Conservation (phyloP, 2,329 filamentous ascomycete species). For the Arthrobotrys iridis region DNA sequence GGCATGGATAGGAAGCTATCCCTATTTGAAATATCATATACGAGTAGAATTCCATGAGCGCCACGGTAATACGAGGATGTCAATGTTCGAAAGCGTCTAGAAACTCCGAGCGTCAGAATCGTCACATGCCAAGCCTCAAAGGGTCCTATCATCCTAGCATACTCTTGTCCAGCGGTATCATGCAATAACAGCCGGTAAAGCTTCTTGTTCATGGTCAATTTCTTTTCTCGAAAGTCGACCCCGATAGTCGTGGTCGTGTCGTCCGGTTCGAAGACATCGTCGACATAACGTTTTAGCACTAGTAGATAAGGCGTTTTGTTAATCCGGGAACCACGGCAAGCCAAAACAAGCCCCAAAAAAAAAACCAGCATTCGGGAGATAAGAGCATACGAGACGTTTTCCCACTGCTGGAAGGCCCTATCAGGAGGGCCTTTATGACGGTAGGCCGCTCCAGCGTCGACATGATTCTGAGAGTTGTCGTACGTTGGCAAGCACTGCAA, state of each 20-base stretch:
- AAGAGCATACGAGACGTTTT: slow-evolving; percentile 67
- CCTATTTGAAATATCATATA: slow-evolving; percentile 66
- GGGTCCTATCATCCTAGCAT: slow-evolving; percentile 1
- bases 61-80: slow-evolving; percentile 67
- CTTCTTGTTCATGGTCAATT: slow-evolving; percentile 66
- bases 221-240: slow-evolving; percentile 70
- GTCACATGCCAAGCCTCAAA: background rate
- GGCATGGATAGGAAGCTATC: slow-evolving; percentile 67
- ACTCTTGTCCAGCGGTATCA: slow-evolving; percentile 63
- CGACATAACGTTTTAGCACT: slow-evolving; percentile 69
- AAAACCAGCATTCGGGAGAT: slow-evolving; percentile 5
- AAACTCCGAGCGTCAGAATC: background rate
- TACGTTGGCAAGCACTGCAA: background rate
- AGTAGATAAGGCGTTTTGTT: slow-evolving; percentile 20
- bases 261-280: slow-evolving; percentile 69
- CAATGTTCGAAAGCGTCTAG: slow-evolving; percentile 64
- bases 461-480: slow-evolving; percentile 7
- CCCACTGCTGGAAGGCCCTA: slow-evolving; percentile 68
- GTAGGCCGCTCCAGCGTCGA: slow-evolving; percentile 59
- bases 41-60: slow-evolving; percentile 66
- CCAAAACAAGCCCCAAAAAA: background rate
- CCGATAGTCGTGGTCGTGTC: slow-evolving; percentile 68
- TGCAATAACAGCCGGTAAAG: slow-evolving; percentile 68
- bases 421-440: slow-evolving; percentile 68
- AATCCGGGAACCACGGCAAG: background rate